These are phyloP conservation scores for Plantago coronopus DNA, from an alignment of 305 asterid genomes.

Conservation along the genomic window DNA sequence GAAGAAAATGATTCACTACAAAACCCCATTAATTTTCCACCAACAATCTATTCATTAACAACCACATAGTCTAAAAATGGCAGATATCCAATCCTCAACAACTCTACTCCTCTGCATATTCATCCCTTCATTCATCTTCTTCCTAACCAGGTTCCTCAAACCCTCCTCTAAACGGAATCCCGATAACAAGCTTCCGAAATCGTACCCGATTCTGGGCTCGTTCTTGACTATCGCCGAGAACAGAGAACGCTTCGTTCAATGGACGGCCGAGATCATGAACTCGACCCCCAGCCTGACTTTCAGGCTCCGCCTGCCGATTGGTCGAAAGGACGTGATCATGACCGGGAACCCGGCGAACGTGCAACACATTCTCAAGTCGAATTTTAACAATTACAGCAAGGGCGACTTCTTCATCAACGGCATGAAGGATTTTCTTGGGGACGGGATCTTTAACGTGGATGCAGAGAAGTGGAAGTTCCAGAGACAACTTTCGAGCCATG, in stretches of 20 bases:
- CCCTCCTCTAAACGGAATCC: slow-evolving; percentile 2
- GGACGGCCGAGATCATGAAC: slow-evolving; percentile 38
- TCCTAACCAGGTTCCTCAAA: slow-evolving; percentile 17
- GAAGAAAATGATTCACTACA: background rate
- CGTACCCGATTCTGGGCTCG: slow-evolving; percentile 49
- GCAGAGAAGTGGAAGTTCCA: slow-evolving; percentile 48
- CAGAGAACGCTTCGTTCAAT: slow-evolving; percentile 37
- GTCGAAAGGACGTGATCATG: slow-evolving; percentile 25
- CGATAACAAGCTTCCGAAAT: slow-evolving; percentile 25
- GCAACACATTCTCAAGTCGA: slow-evolving; percentile 44
- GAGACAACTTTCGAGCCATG: slow-evolving; percentile 45
- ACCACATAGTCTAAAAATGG: slow-evolving; percentile 2
- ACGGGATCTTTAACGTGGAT: slow-evolving; percentile 54
- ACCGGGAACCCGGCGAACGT: slow-evolving; percentile 52
- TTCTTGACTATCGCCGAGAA: slow-evolving; percentile 27
- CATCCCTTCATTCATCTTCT: slow-evolving; percentile 28
- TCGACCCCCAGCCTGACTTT: slow-evolving; percentile 35
- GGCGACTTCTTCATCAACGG: slow-evolving; percentile 26
- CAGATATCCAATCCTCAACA: slow-evolving; percentile 15
- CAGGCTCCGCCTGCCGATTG: slow-evolving; percentile 33
- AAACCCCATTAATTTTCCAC: background rate
- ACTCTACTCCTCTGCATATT: slow-evolving; percentile 23
- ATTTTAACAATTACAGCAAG: slow-evolving; percentile 43
- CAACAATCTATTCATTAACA: background rate
- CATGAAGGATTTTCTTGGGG: slow-evolving; percentile 46